Evolutionary conservation across 2,329 filamentous ascomycete species (phyloP).

Genomic region (Pezicula radicicola): DNA sequence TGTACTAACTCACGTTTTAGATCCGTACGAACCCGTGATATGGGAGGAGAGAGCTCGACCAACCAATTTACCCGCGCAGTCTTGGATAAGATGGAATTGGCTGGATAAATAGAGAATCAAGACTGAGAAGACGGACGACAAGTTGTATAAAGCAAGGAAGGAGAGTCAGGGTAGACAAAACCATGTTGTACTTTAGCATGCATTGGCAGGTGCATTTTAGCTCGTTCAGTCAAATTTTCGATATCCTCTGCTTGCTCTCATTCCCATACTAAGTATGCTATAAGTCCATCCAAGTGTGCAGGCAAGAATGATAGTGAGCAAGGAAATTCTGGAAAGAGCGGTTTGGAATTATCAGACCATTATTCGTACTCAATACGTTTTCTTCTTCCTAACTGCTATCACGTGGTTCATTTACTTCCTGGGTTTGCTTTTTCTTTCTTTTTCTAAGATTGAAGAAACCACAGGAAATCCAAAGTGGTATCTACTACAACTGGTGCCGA

Average conservation of each 20-base stretch:
- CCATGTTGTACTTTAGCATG: conserved; percentile 24
- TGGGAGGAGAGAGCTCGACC: conserved; percentile 88
- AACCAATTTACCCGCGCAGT: conserved; percentile 95
- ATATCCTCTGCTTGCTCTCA: not conserved
- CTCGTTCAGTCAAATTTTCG: not conserved
- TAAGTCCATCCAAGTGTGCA: too few species aligned
- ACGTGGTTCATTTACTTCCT: too few species aligned
- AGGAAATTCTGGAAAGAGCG: too few species aligned
- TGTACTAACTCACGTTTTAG: conserved; percentile 38
- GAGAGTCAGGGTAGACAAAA: conserved; percentile 3
- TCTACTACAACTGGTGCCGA: too few species aligned
- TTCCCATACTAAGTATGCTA: too few species aligned
- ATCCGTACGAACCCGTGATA: conserved; percentile 86
- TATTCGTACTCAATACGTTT: too few species aligned
- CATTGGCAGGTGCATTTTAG: conserved; percentile 13
- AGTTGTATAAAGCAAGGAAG: conserved; percentile 22
- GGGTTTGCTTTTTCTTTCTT: too few species aligned
- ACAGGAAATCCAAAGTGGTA: too few species aligned
- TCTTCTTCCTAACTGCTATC: too few species aligned
- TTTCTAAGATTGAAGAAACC: too few species aligned
- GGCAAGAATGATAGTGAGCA: too few species aligned
- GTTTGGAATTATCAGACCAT: too few species aligned
- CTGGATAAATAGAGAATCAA: conserved; percentile 18
- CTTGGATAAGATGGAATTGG: conserved; percentile 86
- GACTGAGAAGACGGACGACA: not conserved